Evolutionary conservation across 2,329 filamentous ascomycete genomes (phyloP).

Genomic region (Cercospora sp.): DNA sequence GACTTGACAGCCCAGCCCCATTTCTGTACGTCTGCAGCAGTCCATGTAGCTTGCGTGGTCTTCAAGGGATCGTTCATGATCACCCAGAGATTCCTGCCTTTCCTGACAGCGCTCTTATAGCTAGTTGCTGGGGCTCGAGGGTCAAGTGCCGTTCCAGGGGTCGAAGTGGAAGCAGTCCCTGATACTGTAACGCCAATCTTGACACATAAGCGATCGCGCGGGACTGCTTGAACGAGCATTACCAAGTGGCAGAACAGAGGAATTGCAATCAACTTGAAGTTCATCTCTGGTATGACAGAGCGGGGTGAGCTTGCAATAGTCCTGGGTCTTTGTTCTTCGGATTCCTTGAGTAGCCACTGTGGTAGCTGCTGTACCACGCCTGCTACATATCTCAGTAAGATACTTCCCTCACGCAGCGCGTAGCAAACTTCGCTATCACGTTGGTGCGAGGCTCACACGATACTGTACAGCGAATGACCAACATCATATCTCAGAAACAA

Average conservation of each 20-base stretch:
- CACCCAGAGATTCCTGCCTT: conserved; percentile 6
- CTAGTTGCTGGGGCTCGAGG: conserved; percentile 6
- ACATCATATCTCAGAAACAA: not conserved
- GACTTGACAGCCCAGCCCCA: conserved; percentile 13
- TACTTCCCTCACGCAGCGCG: not conserved
- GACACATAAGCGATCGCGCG: not conserved
- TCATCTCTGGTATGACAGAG: conserved; percentile 3
- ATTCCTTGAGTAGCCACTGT: not conserved
- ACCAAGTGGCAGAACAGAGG: not conserved
- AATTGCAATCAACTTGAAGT: not conserved
- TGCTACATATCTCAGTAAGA: not conserved
- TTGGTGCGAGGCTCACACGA: not conserved
- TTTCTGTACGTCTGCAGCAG: not conserved
- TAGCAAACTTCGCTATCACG: not conserved
- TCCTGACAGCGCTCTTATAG: conserved; percentile 9
- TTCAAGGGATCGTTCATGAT: conserved; percentile 1
- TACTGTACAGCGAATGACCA: not conserved
- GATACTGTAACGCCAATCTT: not conserved
- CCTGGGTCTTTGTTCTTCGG: not conserved
- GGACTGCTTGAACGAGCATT: conserved; percentile 1
- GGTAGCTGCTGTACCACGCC: not conserved
- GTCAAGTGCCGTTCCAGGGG: not conserved
- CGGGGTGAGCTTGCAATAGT: not conserved
- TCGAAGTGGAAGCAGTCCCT: not conserved
- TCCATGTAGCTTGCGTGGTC: conserved; percentile 8